A percentile compares a stretch with the other conserved stretches of the same genome.
Evolutionary conservation across 768 basidiomycete genomes (phyloP).

Genomic region (Kwoniella bestiolae): DNA sequence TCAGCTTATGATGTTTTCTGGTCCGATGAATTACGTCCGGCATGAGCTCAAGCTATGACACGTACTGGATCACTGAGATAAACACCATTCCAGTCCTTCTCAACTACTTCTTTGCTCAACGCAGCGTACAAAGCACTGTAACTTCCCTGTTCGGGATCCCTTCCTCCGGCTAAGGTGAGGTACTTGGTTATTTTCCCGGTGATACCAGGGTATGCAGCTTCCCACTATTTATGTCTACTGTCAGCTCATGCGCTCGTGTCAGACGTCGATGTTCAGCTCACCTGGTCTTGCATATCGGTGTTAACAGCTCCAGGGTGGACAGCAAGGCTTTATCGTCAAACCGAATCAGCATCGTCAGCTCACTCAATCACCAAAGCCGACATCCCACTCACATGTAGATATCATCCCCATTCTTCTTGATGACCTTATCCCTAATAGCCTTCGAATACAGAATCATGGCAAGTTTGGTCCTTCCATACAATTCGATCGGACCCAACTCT

Average conservation of each 20-base stretch:
- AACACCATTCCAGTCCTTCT: constrained; percentile 50
- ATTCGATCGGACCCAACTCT: constrained; percentile 52
- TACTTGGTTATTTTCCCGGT: constrained; percentile 36
- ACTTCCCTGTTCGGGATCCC: constrained; percentile 48
- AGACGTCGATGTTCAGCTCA: background rate
- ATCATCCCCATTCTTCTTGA: constrained; percentile 54
- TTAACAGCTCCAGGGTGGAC: constrained; percentile 57
- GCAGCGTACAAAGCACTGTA: constrained; percentile 50
- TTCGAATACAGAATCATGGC: constrained; percentile 60
- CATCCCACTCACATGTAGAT: constrained; percentile 40
- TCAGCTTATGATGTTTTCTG: background rate
- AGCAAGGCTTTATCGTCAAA: constrained; percentile 31
- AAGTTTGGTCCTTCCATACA: constrained; percentile 61
- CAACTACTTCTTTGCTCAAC: constrained; percentile 41
- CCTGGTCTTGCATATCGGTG: constrained; percentile 54
- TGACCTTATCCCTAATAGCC: constrained; percentile 51
- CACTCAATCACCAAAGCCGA: background rate
- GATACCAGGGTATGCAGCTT: constrained; percentile 49
- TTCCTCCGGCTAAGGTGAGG: constrained; percentile 33
- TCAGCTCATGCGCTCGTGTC: too few species aligned
- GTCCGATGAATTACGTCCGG: too few species aligned
- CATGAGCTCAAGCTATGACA: background rate
- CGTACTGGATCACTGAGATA: constrained; percentile 52
- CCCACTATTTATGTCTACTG: constrained; percentile 28
- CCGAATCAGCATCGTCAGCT: background rate